Evolutionary conservation across 768 basidiomycete species (phyloP), one percentile per base, ranked within the genome.

Genomic region (Ramaria sp.): DNA sequence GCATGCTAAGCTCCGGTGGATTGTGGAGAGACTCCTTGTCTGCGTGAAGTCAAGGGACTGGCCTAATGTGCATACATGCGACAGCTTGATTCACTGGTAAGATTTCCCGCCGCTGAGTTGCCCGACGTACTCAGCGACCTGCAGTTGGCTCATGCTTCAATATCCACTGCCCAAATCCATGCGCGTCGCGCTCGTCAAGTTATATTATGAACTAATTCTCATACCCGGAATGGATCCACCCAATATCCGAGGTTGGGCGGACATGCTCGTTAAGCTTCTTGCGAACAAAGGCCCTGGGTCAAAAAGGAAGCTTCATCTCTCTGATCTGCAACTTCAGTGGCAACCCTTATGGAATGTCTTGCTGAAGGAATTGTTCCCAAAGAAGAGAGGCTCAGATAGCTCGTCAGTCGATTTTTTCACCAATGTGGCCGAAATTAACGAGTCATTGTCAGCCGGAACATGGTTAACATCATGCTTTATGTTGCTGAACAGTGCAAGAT

Each of bases 201-300:
- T 91, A 49, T 90, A 90, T 69, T 91, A 86, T 63, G 86, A 91
- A 64, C 70, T 91, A n/a, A 81, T 79, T 66, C 70, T 88, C 34
- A 66, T 88, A 7, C 89, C 88, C 46, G 88, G 88, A 50, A 72
- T 90, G 53, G 88, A 91, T 53, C 75, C 82, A 10, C 81, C 84
- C 43, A 73, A 84, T 61, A 73, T 82, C 59, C 80, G 86, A 50
- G 80, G 75, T 66, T 91, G 88, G 86, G 81, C 84, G 13, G 85
- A 86, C 63, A 87, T 87, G 80, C 74, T 90, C 61, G 77, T 82
- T 47, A 82, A 85, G 57, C 73, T 91, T 46, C 73, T 89, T 13
- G 76, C 78, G 39, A 81, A 75, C 66, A 88, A 85, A 70, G 55
- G 55, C 7, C 73, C 79, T 7, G 82, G 85, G 43, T 61, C 72